These are phyloP conservation scores for Populus deltoides DNA, from an alignment of 345 rosid genomes.

Conservation along the genomic window DNA sequence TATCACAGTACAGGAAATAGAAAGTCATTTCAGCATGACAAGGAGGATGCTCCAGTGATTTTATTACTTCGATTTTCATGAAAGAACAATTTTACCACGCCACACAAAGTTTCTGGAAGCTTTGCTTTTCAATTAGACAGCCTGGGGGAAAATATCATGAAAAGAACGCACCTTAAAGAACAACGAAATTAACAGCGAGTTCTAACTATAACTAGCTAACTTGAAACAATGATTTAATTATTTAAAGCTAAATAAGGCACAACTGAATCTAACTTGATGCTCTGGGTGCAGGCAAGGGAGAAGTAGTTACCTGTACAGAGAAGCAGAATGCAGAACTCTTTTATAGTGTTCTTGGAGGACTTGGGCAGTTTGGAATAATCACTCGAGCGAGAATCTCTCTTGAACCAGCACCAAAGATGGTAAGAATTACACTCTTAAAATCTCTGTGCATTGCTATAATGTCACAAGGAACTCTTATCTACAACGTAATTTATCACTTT, in stretches of 20 bases:
- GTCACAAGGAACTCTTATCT: not conserved
- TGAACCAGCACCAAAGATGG: constrained; percentile 66
- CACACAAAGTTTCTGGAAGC: not conserved
- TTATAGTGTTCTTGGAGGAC: constrained; percentile 85
- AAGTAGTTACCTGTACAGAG: constrained; percentile 72
- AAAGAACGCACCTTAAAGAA: not conserved
- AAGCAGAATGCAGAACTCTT: constrained; percentile 76
- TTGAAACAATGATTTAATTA: constrained; percentile 3
- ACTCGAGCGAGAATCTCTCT: constrained; percentile 78
- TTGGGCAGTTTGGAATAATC: constrained; percentile 95
- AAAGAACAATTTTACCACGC: constrained; percentile 18
- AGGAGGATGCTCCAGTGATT: not conserved
- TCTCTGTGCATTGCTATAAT: not conserved
- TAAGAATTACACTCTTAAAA: constrained; percentile 22
- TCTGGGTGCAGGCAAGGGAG: constrained; percentile 78
- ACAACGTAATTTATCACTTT: constrained; percentile 14
- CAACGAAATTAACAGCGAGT: constrained; percentile 14
- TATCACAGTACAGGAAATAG: not conserved
- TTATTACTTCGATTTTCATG: not conserved
- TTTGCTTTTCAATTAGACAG: not conserved
- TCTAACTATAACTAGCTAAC: not conserved
- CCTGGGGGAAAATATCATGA: not conserved
- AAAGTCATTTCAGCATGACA: not conserved
- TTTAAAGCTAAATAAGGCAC: not conserved
- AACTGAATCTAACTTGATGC: constrained; percentile 9